Percentiles rank a stretch among this genome's conserved stretches.
Evolutionary conservation across 345 rosid genomes (phyloP).

Genomic region (Punica granatum): DNA sequence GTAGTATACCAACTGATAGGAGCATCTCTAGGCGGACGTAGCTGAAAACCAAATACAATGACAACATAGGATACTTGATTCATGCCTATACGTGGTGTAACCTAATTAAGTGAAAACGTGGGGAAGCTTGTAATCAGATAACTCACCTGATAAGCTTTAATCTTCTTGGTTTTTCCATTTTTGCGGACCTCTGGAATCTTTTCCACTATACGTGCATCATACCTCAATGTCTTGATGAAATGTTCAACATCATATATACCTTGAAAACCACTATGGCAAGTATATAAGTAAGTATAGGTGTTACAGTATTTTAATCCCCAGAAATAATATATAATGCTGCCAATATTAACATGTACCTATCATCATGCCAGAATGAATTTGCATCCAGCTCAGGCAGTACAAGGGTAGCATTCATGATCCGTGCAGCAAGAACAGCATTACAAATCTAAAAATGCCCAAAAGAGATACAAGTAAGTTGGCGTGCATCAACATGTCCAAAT

Average conservation of each 20-base stretch:
- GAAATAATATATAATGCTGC: not conserved
- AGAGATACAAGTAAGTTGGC: slow-evolving; percentile 1
- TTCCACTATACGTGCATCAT: slow-evolving; percentile 82
- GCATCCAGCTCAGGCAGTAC: slow-evolving; percentile 96
- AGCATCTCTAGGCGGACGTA: slow-evolving; percentile 95
- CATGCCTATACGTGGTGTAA: not conserved
- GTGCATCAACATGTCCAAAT: not conserved
- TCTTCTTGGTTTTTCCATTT: slow-evolving; percentile 86
- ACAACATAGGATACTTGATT: not conserved
- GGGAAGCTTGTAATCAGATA: not conserved
- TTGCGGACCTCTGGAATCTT: slow-evolving; percentile 76
- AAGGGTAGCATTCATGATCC: slow-evolving; percentile 98
- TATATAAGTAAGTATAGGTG: slow-evolving; percentile 4
- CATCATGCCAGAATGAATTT: slow-evolving; percentile 98
- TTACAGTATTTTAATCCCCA: not conserved
- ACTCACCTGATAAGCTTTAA: slow-evolving; percentile 80
- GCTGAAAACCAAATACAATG: slow-evolving; percentile 23
- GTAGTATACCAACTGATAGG: slow-evolving; percentile 81
- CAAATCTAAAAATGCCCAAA: slow-evolving; percentile 57
- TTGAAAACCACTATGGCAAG: slow-evolving; percentile 66
- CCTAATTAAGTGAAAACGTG: not conserved
- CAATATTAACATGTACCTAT: slow-evolving; percentile 43
- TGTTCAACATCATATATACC: slow-evolving; percentile 95
- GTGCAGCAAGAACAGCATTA: slow-evolving; percentile 98
- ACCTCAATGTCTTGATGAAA: slow-evolving; percentile 72